Conservation (phyloP, 2,329 filamentous ascomycete genomes). For the Cryphonectria naterciae region DNA sequence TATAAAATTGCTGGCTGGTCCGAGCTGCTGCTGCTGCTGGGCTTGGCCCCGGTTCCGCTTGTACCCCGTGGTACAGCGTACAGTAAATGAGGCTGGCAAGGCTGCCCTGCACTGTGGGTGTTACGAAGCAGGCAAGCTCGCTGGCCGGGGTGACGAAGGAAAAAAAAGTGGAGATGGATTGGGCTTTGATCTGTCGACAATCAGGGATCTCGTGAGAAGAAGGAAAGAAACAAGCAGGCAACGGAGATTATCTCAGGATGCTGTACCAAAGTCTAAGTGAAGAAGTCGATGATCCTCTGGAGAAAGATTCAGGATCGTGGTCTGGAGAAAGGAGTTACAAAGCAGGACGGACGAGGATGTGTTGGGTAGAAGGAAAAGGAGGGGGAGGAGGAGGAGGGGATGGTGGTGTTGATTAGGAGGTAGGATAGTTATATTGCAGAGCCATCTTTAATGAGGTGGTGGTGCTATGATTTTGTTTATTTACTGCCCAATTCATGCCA, state of each 20-base stretch:
- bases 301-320: not conserved
- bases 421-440: not conserved
- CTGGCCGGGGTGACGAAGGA: not conserved
- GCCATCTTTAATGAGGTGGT: not conserved
- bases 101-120: conserved; percentile 16
- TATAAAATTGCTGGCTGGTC: conserved; percentile 30
- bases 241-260: conserved; percentile 17
- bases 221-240: conserved; percentile 1
- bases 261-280: not conserved
- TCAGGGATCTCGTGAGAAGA: not conserved
- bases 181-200: not conserved
- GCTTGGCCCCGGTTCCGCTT: not conserved
- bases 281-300: not conserved
- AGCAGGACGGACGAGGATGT: not conserved
- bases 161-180: not conserved
- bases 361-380: not conserved
- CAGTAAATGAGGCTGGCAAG: not conserved
- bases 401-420: not conserved
- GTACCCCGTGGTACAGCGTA: conserved; percentile 2
- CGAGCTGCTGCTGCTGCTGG: conserved; percentile 6
- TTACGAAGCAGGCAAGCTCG: conserved; percentile 1
- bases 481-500: not conserved
- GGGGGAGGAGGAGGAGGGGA: no score
- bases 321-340: not conserved
- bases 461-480: not conserved